Base-by-base conservation (phyloP, 2,329 filamentous ascomycete genomes). In the Rosellinia necatrix region DNA sequence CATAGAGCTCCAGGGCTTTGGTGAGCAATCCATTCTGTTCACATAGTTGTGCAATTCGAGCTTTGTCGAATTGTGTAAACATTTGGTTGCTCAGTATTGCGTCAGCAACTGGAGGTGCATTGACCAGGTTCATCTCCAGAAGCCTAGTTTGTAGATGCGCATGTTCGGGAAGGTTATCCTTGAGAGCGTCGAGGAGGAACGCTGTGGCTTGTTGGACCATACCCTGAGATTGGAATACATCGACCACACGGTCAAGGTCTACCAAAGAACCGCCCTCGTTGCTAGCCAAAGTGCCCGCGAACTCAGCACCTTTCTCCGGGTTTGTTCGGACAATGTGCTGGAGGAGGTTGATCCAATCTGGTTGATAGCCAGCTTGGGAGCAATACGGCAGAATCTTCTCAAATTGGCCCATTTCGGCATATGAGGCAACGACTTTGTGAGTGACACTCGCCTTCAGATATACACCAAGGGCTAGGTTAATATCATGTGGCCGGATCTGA, bases 141-240 rank as follows among this genome's bases (percentile, higher is more conserved):
- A 99, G 82, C 58, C 94, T 89, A 19, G 96, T 99, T 76, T 99
- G 94, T 34, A 99, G 81, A 64, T 93, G 87, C 34, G 87, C 93
- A 71, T 99, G 92, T 74, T 99, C 94, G 0, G 92, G 92, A 67
- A 88, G 89, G 78, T 99, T 97, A 65, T 94, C 91, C 74, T 96
- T 94, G 29, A 99, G 83, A 2, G 92, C 93, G 75, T 99, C 94
- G 22, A 99, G 84, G 48, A 99, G 78, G 83, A 99, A 99, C n/a
- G 93, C 92, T 2, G 96, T 99, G 6, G 93, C 93, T 74, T 96
- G 92, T 72, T 97, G 96, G 46, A 97, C 85, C 92, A 97, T 94
- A 68, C 92, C 92, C 74, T 99, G 94, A 8, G 92, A 92, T 75
- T 97, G 89, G 87, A 99, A 99, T 57, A 99, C 92, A 73, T 99